phyloP scores from a whole-genome alignment of 1,284 basidiomycete genomes.

The Cutaneotrichosporon sp. region DNA sequence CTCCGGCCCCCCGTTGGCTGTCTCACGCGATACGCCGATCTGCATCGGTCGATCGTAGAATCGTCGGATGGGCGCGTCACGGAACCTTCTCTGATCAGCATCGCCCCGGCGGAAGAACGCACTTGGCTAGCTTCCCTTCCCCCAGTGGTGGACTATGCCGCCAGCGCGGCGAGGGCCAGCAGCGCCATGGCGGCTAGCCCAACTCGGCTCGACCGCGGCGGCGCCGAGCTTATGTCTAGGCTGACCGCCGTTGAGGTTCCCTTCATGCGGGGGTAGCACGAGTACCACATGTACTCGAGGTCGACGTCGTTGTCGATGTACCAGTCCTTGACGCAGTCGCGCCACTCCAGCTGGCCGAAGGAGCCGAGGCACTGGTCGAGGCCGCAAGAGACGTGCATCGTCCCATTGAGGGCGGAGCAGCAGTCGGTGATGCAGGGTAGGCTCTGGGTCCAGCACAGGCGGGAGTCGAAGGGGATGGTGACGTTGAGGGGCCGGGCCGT shows the following conservation, averaged over 20 bases:
- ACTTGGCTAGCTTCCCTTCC: background rate
- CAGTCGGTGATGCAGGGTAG: background rate
- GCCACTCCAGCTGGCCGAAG: background rate
- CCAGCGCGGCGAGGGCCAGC: background rate
- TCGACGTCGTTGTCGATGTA: background rate
- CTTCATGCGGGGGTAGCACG: background rate
- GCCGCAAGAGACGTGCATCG: background rate
- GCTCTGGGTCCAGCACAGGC: conserved; percentile 3
- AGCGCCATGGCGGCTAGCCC: background rate
- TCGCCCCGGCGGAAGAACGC: background rate
- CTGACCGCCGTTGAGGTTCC: background rate
- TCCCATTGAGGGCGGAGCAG: background rate
- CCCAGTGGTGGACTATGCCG: background rate
- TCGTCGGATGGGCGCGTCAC: background rate
- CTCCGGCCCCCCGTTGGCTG: background rate
- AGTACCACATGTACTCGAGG: background rate
- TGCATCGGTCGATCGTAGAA: too few species aligned
- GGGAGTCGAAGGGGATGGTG: background rate
- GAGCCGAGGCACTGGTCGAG: conserved; percentile 7
- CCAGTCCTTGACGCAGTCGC: conserved; percentile 6
- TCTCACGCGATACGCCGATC: too few species aligned
- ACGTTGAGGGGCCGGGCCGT: background rate
- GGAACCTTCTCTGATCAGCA: background rate
- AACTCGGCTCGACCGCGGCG: background rate
- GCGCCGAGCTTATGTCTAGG: background rate